A percentile compares a stretch with the other conserved stretches of the same genome.
Conservation (phyloP, 495 filamentous ascomycete species). For the Penicillium steckii region DNA sequence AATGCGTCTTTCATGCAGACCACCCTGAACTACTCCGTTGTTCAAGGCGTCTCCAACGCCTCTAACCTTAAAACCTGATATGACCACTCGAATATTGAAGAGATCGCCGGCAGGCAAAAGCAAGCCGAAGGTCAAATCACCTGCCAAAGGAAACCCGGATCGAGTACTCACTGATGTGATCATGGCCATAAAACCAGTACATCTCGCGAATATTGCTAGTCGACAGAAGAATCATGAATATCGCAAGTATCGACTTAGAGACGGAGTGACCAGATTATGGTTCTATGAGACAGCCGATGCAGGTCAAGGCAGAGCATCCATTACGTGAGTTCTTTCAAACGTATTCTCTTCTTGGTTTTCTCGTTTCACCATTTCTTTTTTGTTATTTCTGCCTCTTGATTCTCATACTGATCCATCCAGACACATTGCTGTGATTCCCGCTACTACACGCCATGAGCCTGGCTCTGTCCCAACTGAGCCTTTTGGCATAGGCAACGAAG, state of each 20-base stretch:
- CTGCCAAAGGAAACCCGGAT: neutral
- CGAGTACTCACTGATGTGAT: conserved; percentile 21
- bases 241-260: conserved; percentile 34
- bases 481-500: conserved; percentile 36
- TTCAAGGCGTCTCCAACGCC: neutral
- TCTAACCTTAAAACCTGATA: neutral
- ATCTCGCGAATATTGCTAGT: conserved; percentile 33
- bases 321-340: conserved; percentile 6
- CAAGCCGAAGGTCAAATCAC: neutral
- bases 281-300: conserved; percentile 32
- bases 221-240: conserved; percentile 40
- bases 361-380: neutral
- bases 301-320: conserved; percentile 4
- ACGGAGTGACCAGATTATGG: conserved; percentile 30
- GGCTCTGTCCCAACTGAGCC: conserved; percentile 15
- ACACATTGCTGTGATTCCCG: conserved; percentile 21
- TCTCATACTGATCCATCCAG: neutral
- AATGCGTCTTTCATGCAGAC: neutral
- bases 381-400: neutral
- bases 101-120: neutral
- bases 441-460: conserved; percentile 29
- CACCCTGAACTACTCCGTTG: neutral
- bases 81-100: neutral
- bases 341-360: neutral
- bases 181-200: conserved; percentile 34